Evolutionary conservation across 208 protist species (phyloP), one percentile per base, ranked within the genome.

Genomic region (Leishmania mexicana): DNA sequence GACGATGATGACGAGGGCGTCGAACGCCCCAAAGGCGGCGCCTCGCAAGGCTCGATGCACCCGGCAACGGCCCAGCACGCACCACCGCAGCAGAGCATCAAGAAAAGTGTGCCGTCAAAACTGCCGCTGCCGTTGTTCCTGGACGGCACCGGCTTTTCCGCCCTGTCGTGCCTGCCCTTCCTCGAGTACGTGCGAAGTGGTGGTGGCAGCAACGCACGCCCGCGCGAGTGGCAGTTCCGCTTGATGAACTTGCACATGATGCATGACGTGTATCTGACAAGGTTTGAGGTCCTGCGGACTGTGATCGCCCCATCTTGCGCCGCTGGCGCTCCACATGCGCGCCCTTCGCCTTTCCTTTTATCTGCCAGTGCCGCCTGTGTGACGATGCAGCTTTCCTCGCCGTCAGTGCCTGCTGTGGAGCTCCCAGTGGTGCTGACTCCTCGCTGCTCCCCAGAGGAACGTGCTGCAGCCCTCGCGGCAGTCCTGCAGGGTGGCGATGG

Each of bases 81-180:
- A 74, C 70, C 19, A 10, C 45, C 28, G 3, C 70, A 53, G 47
- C 64, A 67, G 15, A 15, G 10, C 53, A 62, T 13, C 31, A 7
- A 28, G 74, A 67, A 53, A 82, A 68, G 31, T 70, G 11, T 28
- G 2, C 24, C 53, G 15, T 21, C 76, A 3, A 11, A 54, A 21
- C 76, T 80, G 13, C 81, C 81, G 38, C 28, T 58, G 24, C 81
- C 81, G 42, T 74, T 80, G 17, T 85, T 85, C n/a, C 31, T 76
- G 15, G 60, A 81, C 38, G 76, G 76, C 51, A 53, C 75, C n/a
- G 67, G 49, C 42, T 81, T 74, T 74, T 67, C 58, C 10, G 81
- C 76, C 0, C 5, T 68, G 1, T 35, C 54, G n/a, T 72, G 67
- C 45, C 60, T 85, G 57, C 81, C 81, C 7, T 80, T 57, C 49